Evolutionary conservation across 805 yeast genomes (phyloP).

Genomic region (Osmozyma mogii): DNA sequence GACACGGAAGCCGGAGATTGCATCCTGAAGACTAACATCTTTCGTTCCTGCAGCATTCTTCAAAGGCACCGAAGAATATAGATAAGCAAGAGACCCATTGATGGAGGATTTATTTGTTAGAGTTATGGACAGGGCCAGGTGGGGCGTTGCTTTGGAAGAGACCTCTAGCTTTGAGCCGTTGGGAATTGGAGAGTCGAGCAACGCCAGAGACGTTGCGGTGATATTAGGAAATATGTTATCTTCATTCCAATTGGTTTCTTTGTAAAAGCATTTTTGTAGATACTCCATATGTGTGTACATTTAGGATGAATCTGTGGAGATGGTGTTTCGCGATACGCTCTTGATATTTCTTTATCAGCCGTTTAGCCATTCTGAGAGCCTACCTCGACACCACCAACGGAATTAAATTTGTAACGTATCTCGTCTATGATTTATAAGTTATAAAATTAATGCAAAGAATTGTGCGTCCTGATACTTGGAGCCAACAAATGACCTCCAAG

Average conservation of each 20-base stretch:
- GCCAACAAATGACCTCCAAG: no score
- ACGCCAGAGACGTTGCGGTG: conserved; percentile 57
- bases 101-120: conserved; percentile 56
- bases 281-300: conserved; percentile 88
- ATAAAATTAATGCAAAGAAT: no score
- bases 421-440: no score
- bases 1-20: conserved; percentile 59
- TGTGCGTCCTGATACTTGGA: no score
- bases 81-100: conserved; percentile 76
- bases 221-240: conserved; percentile 73
- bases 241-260: conserved; percentile 68
- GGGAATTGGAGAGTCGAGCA: conserved; percentile 72
- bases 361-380: no score
- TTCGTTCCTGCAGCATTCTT: conserved; percentile 43
- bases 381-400: no score
- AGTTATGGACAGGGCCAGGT: conserved; percentile 66
- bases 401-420: no score
- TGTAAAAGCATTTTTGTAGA: conserved; percentile 63
- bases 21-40: conserved; percentile 52
- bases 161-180: conserved; percentile 56
- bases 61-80: conserved; percentile 61
- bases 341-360: no score
- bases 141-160: conserved; percentile 60
- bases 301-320: no score
- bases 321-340: no score